phyloP scores from a whole-genome alignment of 1,284 basidiomycete species.

The Amylostereum areolatum region DNA sequence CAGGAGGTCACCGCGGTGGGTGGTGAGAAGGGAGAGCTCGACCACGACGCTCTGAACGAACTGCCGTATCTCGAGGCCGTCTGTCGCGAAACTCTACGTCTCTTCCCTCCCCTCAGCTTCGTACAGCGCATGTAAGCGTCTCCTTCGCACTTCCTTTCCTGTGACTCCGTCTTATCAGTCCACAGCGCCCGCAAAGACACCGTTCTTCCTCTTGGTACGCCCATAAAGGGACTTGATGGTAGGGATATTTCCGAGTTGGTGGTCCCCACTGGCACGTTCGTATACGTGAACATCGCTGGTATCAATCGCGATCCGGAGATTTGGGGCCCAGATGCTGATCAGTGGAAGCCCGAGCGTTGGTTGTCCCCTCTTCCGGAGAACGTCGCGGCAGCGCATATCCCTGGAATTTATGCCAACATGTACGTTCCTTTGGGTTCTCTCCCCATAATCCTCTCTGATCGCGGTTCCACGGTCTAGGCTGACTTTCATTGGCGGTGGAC shows the following conservation, averaged over 20 bases:
- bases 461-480: conserved; percentile 1
- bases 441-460: too few species aligned
- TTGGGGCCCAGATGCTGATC: conserved; percentile 20
- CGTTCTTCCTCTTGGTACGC: conserved; percentile 16
- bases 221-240: conserved; percentile 13
- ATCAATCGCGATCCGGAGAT: conserved; percentile 14
- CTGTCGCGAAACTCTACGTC: conserved; percentile 21
- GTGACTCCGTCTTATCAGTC: neutral
- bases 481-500: conserved; percentile 1
- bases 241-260: neutral
- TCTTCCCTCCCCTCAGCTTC: conserved; percentile 5
- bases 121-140: conserved; percentile 1
- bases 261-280: neutral
- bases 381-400: conserved; percentile 11
- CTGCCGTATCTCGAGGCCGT: conserved; percentile 29
- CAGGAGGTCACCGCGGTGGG: conserved; percentile 12
- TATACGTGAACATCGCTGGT: conserved; percentile 13
- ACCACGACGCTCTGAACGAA: conserved; percentile 28
- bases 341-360: conserved; percentile 23
- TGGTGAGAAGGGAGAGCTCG: conserved; percentile 14
- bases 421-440: too few species aligned
- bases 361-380: conserved; percentile 6
- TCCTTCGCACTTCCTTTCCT: neutral
- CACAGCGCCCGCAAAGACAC: conserved; percentile 4
- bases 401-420: conserved; percentile 3